phyloP scores from a whole-genome alignment of 495 filamentous ascomycete genomes.

The Neurospora sp. region DNA sequence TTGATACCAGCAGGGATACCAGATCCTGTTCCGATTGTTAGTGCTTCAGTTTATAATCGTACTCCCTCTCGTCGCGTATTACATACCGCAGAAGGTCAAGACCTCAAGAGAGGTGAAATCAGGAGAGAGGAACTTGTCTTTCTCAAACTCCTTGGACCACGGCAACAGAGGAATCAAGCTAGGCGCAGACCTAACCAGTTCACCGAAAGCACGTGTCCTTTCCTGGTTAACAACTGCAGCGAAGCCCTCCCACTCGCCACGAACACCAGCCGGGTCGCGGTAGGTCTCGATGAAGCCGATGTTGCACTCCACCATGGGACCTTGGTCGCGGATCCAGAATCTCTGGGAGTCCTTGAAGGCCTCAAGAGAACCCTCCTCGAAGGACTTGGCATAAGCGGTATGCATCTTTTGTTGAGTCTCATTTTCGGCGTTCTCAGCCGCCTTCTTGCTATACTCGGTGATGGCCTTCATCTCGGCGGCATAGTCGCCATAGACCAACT shows the following conservation, averaged over 20 bases:
- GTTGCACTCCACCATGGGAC: conserved; percentile 81
- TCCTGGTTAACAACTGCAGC: conserved; percentile 66
- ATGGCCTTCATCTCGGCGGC: conserved; percentile 71
- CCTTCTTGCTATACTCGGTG: conserved; percentile 57
- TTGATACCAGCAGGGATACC: conserved; percentile 75
- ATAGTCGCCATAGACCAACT: conserved; percentile 78
- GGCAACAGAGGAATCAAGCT: conserved; percentile 79
- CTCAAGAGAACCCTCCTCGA: conserved; percentile 71
- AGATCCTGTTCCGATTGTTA: conserved; percentile 32
- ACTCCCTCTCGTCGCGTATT: not conserved
- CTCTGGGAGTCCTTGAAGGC: conserved; percentile 87
- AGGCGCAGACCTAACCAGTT: conserved; percentile 70
- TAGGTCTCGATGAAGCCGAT: conserved; percentile 97
- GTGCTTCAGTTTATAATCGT: conserved; percentile 34
- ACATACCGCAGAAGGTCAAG: conserved; percentile 34
- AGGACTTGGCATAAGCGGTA: conserved; percentile 72
- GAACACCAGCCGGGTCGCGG: conserved; percentile 80
- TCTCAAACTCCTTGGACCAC: conserved; percentile 84
- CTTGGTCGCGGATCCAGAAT: conserved; percentile 86
- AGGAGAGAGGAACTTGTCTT: conserved; percentile 85
- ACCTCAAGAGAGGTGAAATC: conserved; percentile 89
- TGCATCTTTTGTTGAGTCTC: conserved; percentile 80
- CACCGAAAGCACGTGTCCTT: conserved; percentile 80
- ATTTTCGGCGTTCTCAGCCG: conserved; percentile 68
- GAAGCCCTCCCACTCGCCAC: conserved; percentile 97